phyloP scores from a whole-genome alignment of 768 basidiomycete species.

The Symmetrospora coprosmae region DNA sequence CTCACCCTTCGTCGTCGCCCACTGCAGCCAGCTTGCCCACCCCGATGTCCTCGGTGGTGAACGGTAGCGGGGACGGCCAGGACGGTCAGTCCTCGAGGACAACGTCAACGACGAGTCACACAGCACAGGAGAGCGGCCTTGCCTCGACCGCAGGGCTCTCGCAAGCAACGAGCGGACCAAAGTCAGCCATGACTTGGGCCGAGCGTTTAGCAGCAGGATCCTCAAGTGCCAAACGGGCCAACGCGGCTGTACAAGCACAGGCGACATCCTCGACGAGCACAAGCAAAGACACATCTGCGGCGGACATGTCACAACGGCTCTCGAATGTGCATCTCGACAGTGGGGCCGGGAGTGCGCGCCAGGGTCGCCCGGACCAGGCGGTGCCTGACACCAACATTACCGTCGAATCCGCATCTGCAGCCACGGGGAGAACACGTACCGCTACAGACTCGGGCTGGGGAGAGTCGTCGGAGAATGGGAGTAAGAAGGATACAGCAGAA shows the following conservation, averaged over 20 bases:
- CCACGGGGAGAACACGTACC: neutral
- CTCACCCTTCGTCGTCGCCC: no score
- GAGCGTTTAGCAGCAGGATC: constrained; percentile 4
- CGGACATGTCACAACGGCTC: neutral
- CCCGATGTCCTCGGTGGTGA: no score
- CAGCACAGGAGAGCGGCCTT: no score
- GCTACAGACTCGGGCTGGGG: constrained; percentile 5
- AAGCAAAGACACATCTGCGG: neutral
- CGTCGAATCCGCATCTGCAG: neutral
- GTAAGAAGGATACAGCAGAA: neutral
- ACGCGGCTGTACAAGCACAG: neutral
- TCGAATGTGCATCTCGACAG: neutral
- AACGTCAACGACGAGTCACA: no score
- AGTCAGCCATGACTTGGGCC: constrained; percentile 15
- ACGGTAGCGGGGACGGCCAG: no score
- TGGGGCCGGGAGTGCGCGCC: neutral
- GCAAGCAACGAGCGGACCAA: no score
- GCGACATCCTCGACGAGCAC: neutral
- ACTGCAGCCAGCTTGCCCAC: no score
- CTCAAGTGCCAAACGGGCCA: no score
- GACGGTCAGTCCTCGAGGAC: no score
- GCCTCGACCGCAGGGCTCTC: no score
- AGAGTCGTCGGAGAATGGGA: no score
- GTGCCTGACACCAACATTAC: no score
- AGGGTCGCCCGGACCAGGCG: neutral